Evolutionary conservation across 495 filamentous ascomycete species (phyloP).

Genomic region (Emericellopsis terricola): DNA sequence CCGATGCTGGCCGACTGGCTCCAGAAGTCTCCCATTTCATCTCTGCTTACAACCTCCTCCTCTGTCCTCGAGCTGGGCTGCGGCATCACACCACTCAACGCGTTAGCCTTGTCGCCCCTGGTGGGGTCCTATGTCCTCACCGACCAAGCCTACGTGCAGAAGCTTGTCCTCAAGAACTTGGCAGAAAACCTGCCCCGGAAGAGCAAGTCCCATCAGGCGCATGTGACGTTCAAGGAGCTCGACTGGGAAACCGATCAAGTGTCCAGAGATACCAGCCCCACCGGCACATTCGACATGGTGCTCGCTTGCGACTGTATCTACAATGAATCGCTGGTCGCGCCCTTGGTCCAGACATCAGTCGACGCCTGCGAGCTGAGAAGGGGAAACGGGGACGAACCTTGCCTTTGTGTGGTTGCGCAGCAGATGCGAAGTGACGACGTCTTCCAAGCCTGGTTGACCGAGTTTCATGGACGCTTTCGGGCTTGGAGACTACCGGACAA

Average conservation of each 20-base stretch:
- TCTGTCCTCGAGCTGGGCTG: conserved; percentile 71
- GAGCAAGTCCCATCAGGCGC: conserved; percentile 2
- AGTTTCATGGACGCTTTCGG: conserved; percentile 45
- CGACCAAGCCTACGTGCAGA: conserved; percentile 73
- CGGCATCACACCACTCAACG: conserved; percentile 65
- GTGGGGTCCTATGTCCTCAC: conserved; percentile 59
- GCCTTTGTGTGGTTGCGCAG: conserved; percentile 58
- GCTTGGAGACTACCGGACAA: conserved; percentile 63
- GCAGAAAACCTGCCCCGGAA: conserved; percentile 29
- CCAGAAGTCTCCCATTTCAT: conserved; percentile 20
- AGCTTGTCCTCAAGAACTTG: conserved; percentile 58
- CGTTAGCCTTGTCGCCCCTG: conserved; percentile 39
- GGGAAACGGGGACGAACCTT: conserved; percentile 5
- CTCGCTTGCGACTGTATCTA: conserved; percentile 83
- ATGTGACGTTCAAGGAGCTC: conserved; percentile 32
- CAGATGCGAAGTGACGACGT: conserved; percentile 72
- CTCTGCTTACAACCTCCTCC: conserved; percentile 33
- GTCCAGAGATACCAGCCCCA: conserved; percentile 16
- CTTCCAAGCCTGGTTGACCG: conserved; percentile 63
- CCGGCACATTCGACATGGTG: conserved; percentile 37
- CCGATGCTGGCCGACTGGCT: conserved; percentile 77
- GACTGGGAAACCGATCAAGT: conserved; percentile 53
- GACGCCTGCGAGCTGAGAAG: conserved; percentile 47
- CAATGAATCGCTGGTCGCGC: conserved; percentile 65
- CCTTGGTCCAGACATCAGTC: conserved; percentile 71